These are phyloP conservation scores for Capsicum rhomboideum DNA, from an alignment of 257 asterid genomes.

Conservation along the genomic window DNA sequence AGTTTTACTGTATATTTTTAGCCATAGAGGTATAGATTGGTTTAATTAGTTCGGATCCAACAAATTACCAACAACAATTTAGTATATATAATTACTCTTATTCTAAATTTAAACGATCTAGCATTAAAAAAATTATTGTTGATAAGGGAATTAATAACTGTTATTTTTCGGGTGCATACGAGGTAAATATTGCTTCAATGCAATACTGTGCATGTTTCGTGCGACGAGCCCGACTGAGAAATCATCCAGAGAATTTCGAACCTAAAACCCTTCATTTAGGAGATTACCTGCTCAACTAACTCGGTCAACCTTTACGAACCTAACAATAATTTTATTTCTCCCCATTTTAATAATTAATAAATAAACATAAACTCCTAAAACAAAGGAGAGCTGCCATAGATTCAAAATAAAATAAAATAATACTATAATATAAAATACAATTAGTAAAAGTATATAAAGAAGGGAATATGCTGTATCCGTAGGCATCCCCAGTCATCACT, in stretches of 20 bases:
- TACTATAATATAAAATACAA: background rate
- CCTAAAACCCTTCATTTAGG: background rate
- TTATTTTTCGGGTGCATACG: too few relatives aligned
- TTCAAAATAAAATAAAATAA: background rate
- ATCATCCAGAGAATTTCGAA: fast-evolving
- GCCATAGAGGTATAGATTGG: too few relatives aligned
- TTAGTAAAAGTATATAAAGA: background rate
- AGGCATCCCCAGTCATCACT: slow-evolving; percentile 13
- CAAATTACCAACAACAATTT: background rate
- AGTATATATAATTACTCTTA: background rate
- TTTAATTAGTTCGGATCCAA: background rate
- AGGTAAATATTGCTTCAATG: background rate
- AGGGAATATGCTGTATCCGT: slow-evolving; percentile 26
- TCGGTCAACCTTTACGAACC: background rate
- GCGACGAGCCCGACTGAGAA: background rate
- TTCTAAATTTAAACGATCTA: background rate
- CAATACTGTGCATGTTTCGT: background rate
- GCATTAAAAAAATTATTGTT: too few relatives aligned
- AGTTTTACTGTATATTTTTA: too few relatives aligned
- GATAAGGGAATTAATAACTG: too few relatives aligned
- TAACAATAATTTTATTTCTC: background rate
- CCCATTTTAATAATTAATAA: background rate
- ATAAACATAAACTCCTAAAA: background rate
- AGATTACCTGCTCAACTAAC: background rate
- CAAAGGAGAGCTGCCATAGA: background rate